Evolutionary conservation across 306 rosid genomes (phyloP), one percentile per base, ranked within the genome.

Genomic region (Geum urbanum): DNA sequence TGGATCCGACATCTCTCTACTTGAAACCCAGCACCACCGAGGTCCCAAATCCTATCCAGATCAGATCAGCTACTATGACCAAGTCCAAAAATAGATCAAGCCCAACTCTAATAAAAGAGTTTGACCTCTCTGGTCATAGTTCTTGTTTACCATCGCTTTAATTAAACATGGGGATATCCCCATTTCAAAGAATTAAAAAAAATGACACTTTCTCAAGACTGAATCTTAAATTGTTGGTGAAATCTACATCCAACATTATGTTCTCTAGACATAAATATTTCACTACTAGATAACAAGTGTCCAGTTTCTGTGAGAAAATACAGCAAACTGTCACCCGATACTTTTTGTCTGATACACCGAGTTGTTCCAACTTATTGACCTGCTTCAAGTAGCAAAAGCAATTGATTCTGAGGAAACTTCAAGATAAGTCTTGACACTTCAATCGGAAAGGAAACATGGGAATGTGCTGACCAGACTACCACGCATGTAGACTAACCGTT

Each of bases 341-440:
- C 50, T 32, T 44, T 44, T 37, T 56, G 40, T 47, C 48, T 77
- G 53, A 47, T 40, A 40, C 19, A 48, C 43, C 9, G 35, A 70
- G 35, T 13, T 60, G 43, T 22, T 50, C 43, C 41, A 16, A 14
- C 35, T 43, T 6, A 66, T 58, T 39, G 20, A 66, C 73, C 76
- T 46, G 62, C 61, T 71, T 35, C 67, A 37, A 52, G 41, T 40
- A 53, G 62, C 50, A 11, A 52, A 61, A 63, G 37, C 37, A 32
- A 32, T 32, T 49, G 7, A 65, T 16, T n/a, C 60, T 20, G 50
- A 64, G 71, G 46, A 55, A 46, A 45, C 49, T 49, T 68, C 32
- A 2, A 27, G 32, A 32, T 35, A 32, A 57, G 54, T 24, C 59
- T 48, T 7, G 62, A 50, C 20, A 54, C 45, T 7, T 54, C 37